phyloP scores from a whole-genome alignment of 1,284 basidiomycete genomes.

The Fomitopsis betulina region DNA sequence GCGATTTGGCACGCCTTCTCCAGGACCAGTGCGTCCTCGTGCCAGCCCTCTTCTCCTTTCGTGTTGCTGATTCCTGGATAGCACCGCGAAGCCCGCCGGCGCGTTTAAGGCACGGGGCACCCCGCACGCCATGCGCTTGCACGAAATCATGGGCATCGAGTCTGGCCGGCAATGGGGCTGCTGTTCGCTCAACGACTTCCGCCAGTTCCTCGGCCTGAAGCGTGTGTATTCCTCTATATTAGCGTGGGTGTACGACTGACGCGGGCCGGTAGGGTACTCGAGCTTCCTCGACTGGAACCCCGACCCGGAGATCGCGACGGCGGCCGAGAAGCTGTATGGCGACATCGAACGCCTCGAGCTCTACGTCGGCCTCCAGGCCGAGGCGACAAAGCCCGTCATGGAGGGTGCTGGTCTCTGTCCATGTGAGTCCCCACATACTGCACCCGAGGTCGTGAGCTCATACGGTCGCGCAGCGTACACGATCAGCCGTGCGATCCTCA shows the following conservation, averaged over 20 bases:
- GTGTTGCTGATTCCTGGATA: constrained; percentile 20
- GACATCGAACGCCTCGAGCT: constrained; percentile 79
- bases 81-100: constrained; percentile 70
- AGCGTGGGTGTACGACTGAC: background rate
- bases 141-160: constrained; percentile 83
- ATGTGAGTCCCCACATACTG: constrained; percentile 32
- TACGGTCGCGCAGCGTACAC: constrained; percentile 59
- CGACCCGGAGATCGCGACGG: constrained; percentile 61
- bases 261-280: constrained; percentile 37
- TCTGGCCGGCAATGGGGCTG: constrained; percentile 77
- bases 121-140: constrained; percentile 67
- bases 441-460: background rate
- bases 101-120: constrained; percentile 79
- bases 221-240: constrained; percentile 34
- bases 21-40: constrained; percentile 48
- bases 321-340: constrained; percentile 75
- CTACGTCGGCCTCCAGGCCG: constrained; percentile 66
- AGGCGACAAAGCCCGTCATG: constrained; percentile 71
- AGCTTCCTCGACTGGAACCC: constrained; percentile 83
- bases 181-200: constrained; percentile 84
- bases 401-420: constrained; percentile 81
- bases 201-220: constrained; percentile 73
- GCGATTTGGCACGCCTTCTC: constrained; percentile 65
- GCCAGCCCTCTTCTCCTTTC: background rate
- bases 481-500: constrained; percentile 81